Conservation (phyloP, 495 filamentous ascomycete genomes). For the Oleoguttula mirabilis region DNA sequence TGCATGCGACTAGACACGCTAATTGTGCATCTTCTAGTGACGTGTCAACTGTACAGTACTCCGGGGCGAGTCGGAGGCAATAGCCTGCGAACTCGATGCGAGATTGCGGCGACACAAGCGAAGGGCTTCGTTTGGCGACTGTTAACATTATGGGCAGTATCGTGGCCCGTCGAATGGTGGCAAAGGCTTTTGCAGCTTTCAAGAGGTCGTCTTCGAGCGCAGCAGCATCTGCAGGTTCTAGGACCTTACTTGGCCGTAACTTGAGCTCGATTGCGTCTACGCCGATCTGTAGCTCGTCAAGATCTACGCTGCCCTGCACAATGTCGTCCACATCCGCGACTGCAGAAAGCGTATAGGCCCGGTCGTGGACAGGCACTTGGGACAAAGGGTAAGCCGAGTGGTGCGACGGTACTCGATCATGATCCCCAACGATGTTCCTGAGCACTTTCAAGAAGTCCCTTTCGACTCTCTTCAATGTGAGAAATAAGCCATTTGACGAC, state of each 20-base stretch:
- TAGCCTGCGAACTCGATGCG: slow-evolving; percentile 44
- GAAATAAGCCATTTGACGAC: slow-evolving; percentile 40
- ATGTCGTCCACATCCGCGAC: slow-evolving; percentile 52
- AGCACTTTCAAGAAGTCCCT: slow-evolving; percentile 64
- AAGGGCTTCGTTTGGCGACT: too few species aligned
- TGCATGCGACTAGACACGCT: slow-evolving; percentile 41
- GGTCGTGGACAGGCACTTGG: slow-evolving; percentile 52
- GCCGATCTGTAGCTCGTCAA: slow-evolving; percentile 53
- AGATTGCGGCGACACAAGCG: too few species aligned
- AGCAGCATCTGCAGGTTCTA: not conserved
- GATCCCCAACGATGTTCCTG: slow-evolving; percentile 46
- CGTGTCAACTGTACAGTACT: slow-evolving; percentile 60
- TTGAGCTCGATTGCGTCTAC: slow-evolving; percentile 61
- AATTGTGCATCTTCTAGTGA: slow-evolving; percentile 41
- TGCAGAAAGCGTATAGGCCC: slow-evolving; percentile 54
- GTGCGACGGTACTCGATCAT: slow-evolving; percentile 40
- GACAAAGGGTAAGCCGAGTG: slow-evolving; percentile 58
- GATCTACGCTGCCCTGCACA: slow-evolving; percentile 39
- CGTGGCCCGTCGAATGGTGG: slow-evolving; percentile 50
- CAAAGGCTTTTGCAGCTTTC: slow-evolving; percentile 46
- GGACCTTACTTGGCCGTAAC: slow-evolving; percentile 38
- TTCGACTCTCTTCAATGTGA: slow-evolving; percentile 60
- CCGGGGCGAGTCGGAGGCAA: slow-evolving; percentile 58
- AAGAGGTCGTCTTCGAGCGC: not conserved
- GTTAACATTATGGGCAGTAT: slow-evolving; percentile 60